phyloP scores from a whole-genome alignment of 2,329 filamentous ascomycete species.

The Colletotrichum salicis region DNA sequence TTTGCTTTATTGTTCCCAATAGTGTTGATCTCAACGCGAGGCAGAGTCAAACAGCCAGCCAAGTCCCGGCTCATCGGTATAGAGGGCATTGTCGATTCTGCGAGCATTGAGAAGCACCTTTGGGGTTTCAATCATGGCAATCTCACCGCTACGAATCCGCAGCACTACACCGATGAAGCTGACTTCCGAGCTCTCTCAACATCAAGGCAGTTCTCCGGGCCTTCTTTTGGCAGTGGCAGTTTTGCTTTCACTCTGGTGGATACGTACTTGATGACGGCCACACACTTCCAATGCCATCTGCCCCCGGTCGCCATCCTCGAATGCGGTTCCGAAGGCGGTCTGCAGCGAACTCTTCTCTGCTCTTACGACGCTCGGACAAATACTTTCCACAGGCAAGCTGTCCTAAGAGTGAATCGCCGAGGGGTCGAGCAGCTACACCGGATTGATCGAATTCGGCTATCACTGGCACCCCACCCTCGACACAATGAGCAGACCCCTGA shows the following conservation, averaged over 20 bases:
- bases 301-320: constrained; percentile 53
- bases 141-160: not conserved
- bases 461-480: not conserved
- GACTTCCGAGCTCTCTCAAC: not conserved
- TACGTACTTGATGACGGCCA: constrained; percentile 48
- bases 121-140: constrained; percentile 2
- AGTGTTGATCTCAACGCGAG: not conserved
- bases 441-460: not conserved
- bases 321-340: constrained; percentile 56
- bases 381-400: constrained; percentile 54
- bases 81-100: not conserved
- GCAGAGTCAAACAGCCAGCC: not conserved
- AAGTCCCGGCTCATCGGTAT: not conserved
- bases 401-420: constrained; percentile 48
- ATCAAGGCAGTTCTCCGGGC: not conserved
- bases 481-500: not conserved
- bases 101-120: not conserved
- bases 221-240: not conserved
- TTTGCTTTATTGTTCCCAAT: not conserved
- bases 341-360: constrained; percentile 57
- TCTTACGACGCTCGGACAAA: constrained; percentile 55
- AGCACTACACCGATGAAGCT: not conserved
- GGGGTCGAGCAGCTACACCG: not conserved
- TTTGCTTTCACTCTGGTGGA: constrained; percentile 50
- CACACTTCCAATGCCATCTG: constrained; percentile 45